phyloP scores from a whole-genome alignment of 768 basidiomycete species.

The Leccinum aurantiacum region DNA sequence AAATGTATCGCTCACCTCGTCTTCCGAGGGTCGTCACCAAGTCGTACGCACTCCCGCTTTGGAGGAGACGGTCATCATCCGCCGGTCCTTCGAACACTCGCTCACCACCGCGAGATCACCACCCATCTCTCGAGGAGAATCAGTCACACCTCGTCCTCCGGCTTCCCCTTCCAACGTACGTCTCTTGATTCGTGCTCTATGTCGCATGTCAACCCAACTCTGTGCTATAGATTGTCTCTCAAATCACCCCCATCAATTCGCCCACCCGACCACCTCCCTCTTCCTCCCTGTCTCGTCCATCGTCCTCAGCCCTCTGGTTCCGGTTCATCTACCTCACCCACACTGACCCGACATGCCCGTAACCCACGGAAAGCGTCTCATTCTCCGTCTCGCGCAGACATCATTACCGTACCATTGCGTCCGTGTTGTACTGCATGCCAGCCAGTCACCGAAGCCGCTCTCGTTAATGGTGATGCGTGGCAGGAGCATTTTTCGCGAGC shows the following conservation, averaged over 20 bases:
- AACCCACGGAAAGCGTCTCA: slow-evolving; percentile 23
- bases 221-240: slow-evolving; percentile 40
- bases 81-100: slow-evolving; percentile 19
- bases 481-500: slow-evolving; percentile 62
- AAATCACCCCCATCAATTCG: slow-evolving; percentile 43
- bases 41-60: slow-evolving; percentile 68
- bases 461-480: slow-evolving; percentile 58
- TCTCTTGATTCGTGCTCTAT: slow-evolving; percentile 10
- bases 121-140: slow-evolving; percentile 32
- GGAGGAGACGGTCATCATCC: slow-evolving; percentile 42
- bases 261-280: slow-evolving; percentile 33
- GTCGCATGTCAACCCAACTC: background rate
- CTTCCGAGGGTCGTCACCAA: slow-evolving; percentile 57
- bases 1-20: slow-evolving; percentile 35
- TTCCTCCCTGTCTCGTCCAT: slow-evolving; percentile 58
- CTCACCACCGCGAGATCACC: slow-evolving; percentile 21
- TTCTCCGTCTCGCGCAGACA: slow-evolving; percentile 39
- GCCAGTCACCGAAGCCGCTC: slow-evolving; percentile 53
- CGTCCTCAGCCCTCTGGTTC: slow-evolving; percentile 32
- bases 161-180: slow-evolving; percentile 62
- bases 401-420: slow-evolving; percentile 63
- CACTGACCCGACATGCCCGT: slow-evolving; percentile 14
- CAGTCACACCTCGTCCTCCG: slow-evolving; percentile 51
- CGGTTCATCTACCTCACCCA: background rate
- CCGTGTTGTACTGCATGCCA: slow-evolving; percentile 70